Base-by-base conservation (phyloP, 176 grass and related monocot genomes). In the Puya raimondii region DNA sequence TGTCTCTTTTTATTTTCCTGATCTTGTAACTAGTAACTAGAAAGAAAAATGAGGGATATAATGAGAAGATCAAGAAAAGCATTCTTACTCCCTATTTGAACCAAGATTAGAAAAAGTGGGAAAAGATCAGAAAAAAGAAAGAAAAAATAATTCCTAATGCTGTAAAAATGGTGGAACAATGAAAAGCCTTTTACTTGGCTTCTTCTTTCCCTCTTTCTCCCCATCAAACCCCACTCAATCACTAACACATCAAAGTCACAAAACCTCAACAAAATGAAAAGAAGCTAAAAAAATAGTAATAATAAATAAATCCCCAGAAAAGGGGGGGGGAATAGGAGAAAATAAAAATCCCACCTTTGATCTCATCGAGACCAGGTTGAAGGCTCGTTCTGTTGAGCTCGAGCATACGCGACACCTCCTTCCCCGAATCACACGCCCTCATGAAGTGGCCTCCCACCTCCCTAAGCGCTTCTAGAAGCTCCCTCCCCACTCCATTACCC, bases 331-430 rank as follows among this genome's bases (percentile, higher is more conserved):
- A 69, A 64, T 69, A 63, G 18, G 50, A 42, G 33, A 42, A 57
- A 6, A 73, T 53, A 83, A 96, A 89, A 79, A 71, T 65, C 22
- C 33, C 79, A 93, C 94, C 94, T 97, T 93, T 97, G 49, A 73
- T 75, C 12, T 97, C 93, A 3, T 88, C 89, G 72, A 80, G 29
- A 9, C 23, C 68, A 53, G 72, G 68, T 29, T 70, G 78, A 3
- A 72, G 73, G 13, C 77, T 66, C 13, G 63, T 51, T 68, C 66
- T 71, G 49, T 73, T 75, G 3, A 85, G 89, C 73, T 97, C 94
- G 2, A 97, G 89, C 94, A 97, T 97, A 54, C 77, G 74, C 33
- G 89, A 80, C 2, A 97, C 80, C 67, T 97, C 94, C 82, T 93
- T 92, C 0, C 84, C 80, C 15, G 89, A 88, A 74, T 90, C 81